Evolutionary conservation across 164 flowering plant genomes (phyloP).

Genomic region (Macadamia integrifolia): DNA sequence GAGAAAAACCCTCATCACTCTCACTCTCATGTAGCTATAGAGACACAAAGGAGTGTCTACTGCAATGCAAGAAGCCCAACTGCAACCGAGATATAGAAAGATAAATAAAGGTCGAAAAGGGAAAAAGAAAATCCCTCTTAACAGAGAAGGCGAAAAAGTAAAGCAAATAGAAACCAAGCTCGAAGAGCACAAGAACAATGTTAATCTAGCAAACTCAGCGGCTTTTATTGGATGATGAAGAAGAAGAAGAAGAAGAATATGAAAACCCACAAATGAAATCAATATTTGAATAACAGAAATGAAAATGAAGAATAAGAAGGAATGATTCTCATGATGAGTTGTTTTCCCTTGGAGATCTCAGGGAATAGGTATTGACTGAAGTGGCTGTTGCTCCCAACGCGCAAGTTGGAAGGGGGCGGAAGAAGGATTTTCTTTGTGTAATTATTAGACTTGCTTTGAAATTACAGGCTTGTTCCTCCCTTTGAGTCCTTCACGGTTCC

Average conservation of each 20-base stretch:
- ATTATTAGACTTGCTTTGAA: conserved; percentile 14
- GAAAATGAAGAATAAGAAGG: neutral
- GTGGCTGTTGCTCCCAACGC: conserved; percentile 11
- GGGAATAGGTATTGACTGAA: conserved; percentile 4
- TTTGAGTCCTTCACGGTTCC: conserved; percentile 18
- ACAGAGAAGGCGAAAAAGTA: neutral
- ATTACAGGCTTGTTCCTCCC: conserved; percentile 22
- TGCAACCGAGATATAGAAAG: neutral
- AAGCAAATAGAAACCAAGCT: neutral
- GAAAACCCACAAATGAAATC: neutral
- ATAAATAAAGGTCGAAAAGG: neutral
- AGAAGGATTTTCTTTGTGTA: neutral
- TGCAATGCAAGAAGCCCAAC: neutral
- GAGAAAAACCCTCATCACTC: too few species aligned
- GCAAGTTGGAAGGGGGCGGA: neutral
- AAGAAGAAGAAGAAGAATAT: neutral
- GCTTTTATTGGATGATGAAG: neutral
- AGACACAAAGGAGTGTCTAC: neutral
- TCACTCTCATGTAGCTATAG: neutral
- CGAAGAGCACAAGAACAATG: too few species aligned
- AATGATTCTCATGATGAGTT: neutral
- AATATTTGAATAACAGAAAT: conserved; percentile 1
- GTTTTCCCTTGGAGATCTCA: neutral
- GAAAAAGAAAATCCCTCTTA: neutral
- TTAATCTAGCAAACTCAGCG: neutral